Evolutionary conservation across 306 rosid species (phyloP).

Genomic region (Fagus sylvatica): DNA sequence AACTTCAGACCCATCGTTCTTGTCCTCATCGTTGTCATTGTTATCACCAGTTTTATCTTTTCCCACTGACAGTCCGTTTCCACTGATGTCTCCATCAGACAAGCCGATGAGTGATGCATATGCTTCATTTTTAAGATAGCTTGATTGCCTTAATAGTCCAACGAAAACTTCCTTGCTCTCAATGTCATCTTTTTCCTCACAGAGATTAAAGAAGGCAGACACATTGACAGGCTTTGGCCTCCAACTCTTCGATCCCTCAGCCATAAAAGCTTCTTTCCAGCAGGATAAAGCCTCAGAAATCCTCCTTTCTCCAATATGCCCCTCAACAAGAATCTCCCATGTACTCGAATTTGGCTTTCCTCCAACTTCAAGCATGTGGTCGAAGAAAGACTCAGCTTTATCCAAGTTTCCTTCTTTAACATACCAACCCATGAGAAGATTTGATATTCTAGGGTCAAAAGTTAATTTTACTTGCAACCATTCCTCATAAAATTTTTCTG

Average conservation of each 20-base stretch:
- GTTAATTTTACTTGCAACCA: conserved; percentile 64
- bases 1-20: conserved; percentile 52
- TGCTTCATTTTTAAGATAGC: conserved; percentile 34
- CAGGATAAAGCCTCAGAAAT: conserved; percentile 61
- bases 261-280: conserved; percentile 73
- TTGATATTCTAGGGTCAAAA: conserved; percentile 83
- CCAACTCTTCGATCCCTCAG: conserved; percentile 64
- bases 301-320: conserved; percentile 51
- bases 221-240: conserved; percentile 60
- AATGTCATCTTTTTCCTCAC: conserved; percentile 52
- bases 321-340: conserved; percentile 86
- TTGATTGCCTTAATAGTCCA: conserved; percentile 60
- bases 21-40: conserved; percentile 24
- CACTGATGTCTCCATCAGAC: conserved; percentile 24
- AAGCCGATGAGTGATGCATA: conserved; percentile 63
- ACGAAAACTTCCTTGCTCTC: conserved; percentile 51
- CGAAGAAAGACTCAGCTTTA: conserved; percentile 54
- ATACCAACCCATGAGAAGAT: conserved; percentile 66
- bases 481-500: conserved; percentile 70
- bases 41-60: conserved; percentile 25
- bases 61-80: conserved; percentile 25
- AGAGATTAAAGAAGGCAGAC: conserved; percentile 52
- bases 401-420: conserved; percentile 48
- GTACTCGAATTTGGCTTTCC: conserved; percentile 77
- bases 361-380: conserved; percentile 59